These are phyloP conservation scores for Meredithiella fracta DNA, from an alignment of 2,329 filamentous ascomycete species.

Conservation along the genomic window DNA sequence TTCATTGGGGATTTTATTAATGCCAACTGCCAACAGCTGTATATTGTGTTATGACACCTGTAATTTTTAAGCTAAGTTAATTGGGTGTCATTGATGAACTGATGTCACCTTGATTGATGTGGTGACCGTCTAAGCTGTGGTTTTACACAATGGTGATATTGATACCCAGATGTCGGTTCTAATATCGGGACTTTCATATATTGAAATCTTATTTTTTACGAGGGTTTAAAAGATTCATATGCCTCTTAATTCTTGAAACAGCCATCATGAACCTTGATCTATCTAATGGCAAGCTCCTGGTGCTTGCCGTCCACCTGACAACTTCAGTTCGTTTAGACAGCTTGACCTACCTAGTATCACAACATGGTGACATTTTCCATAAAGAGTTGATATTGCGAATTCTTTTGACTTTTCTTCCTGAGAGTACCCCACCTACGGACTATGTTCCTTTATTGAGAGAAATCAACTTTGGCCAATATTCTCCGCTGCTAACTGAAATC, in stretches of 20 bases:
- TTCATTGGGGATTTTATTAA: neutral
- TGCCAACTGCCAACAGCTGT: neutral
- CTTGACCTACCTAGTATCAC: constrained; percentile 42
- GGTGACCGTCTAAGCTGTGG: neutral
- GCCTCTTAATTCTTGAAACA: neutral
- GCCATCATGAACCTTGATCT: constrained; percentile 29
- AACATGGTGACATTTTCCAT: constrained; percentile 40
- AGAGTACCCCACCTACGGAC: constrained; percentile 44
- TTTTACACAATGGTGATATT: neutral
- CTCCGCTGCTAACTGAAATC: constrained; percentile 27
- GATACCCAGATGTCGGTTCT: neutral
- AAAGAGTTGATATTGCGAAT: constrained; percentile 53
- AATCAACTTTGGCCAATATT: constrained; percentile 33
- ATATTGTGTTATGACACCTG: neutral
- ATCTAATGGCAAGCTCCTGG: constrained; percentile 50
- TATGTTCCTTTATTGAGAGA: constrained; percentile 47
- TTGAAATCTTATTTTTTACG: too few relatives aligned
- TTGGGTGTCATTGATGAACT: neutral
- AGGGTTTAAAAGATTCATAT: too few relatives aligned
- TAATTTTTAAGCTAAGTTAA: neutral
- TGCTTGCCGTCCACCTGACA: constrained; percentile 57
- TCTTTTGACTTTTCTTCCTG: constrained; percentile 61
- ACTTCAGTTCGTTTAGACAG: constrained; percentile 46
- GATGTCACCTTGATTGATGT: neutral
- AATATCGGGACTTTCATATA: neutral